Percentiles rank a stretch among this genome's conserved stretches.
phyloP scores from a whole-genome alignment of 2,329 filamentous ascomycete species.

The Leptographium flavum region DNA sequence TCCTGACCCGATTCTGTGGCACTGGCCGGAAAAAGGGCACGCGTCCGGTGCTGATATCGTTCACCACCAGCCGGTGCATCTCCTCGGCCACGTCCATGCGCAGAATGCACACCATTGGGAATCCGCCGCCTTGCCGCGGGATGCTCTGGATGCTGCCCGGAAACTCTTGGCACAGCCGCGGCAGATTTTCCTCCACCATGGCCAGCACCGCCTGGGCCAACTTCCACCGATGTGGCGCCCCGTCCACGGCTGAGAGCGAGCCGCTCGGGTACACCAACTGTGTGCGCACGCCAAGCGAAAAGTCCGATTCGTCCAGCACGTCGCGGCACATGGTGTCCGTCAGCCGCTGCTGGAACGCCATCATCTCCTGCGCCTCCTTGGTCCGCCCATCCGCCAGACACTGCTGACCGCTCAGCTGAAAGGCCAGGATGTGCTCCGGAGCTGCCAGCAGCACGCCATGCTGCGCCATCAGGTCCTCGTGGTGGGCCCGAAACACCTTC shows the following conservation, averaged over 20 bases:
- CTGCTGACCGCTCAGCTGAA: conserved; percentile 47
- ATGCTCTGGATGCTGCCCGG: conserved; percentile 33
- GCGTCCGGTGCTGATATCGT: conserved; percentile 23
- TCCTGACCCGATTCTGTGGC: background rate
- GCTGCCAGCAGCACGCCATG: conserved; percentile 43
- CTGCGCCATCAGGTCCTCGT: conserved; percentile 23
- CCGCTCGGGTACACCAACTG: conserved; percentile 45
- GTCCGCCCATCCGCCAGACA: conserved; percentile 31
- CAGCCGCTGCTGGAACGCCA: conserved; percentile 36
- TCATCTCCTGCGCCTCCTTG: conserved; percentile 28
- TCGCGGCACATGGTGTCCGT: conserved; percentile 33
- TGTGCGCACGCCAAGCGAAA: conserved; percentile 36
- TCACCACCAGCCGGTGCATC: conserved; percentile 23
- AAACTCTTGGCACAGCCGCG: conserved; percentile 22
- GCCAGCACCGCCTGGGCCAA: conserved; percentile 25
- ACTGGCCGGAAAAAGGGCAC: conserved; percentile 15
- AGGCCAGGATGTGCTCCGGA: conserved; percentile 52
- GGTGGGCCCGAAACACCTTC: conserved; percentile 14
- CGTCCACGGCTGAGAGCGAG: conserved; percentile 31
- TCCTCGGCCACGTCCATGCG: conserved; percentile 29
- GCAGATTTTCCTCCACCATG: conserved; percentile 23
- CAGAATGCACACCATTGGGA: conserved; percentile 44
- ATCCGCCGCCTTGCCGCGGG: conserved; percentile 22
- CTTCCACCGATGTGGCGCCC: conserved; percentile 37
- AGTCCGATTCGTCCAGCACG: conserved; percentile 50